phyloP scores from a whole-genome alignment of 495 filamentous ascomycete genomes.

The Choiromyces venosus region DNA sequence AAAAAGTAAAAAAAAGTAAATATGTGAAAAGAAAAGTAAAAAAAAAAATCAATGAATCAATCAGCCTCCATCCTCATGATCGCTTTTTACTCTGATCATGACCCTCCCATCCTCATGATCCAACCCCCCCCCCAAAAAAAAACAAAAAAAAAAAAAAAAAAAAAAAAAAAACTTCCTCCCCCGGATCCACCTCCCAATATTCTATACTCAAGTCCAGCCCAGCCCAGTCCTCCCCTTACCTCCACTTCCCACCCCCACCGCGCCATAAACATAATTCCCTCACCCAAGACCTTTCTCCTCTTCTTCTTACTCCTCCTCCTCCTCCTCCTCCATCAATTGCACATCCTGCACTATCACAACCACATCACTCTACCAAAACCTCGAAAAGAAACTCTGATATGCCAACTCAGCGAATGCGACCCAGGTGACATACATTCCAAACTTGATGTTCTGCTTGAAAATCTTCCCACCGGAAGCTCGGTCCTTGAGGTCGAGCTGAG shows the following conservation, averaged over 20 bases:
- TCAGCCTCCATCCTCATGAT: neutral
- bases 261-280: neutral
- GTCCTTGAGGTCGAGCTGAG: slow-evolving; percentile 4
- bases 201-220: neutral
- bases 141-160: no score
- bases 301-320: neutral
- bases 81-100: neutral
- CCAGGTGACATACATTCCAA: slow-evolving; percentile 1
- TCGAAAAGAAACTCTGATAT: neutral
- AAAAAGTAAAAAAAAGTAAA: neutral
- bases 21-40: neutral
- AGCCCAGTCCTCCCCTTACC: neutral
- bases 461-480: slow-evolving; percentile 1
- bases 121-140: neutral
- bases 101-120: neutral
- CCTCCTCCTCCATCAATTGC: neutral
- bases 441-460: slow-evolving; percentile 5
- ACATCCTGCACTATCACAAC: neutral
- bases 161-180: no score
- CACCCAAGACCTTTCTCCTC: neutral
- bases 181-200: neutral
- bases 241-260: neutral
- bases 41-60: neutral
- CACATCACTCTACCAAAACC: neutral
- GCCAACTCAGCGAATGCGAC: slow-evolving; percentile 4